Evolutionary conservation across 306 rosid species (phyloP).

Genomic region (Datisca glomerata): DNA sequence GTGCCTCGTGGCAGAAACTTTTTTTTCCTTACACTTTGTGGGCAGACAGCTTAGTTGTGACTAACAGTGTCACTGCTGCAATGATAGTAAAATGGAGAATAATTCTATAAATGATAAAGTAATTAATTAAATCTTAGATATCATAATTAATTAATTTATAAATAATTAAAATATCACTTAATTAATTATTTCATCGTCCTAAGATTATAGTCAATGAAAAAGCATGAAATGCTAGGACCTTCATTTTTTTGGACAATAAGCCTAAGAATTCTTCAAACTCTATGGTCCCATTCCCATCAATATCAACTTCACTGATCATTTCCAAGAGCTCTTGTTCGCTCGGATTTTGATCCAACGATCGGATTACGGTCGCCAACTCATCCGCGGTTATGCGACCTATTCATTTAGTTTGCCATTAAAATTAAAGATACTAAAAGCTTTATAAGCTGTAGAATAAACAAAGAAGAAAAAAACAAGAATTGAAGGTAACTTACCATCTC

Average conservation of each 20-base stretch:
- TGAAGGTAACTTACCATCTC: slow-evolving; percentile 72
- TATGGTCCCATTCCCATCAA: slow-evolving; percentile 76
- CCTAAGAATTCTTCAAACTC: slow-evolving; percentile 64
- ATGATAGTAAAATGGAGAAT: too few species aligned
- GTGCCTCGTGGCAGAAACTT: too few species aligned
- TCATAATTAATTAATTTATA: too few species aligned
- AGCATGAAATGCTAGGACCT: slow-evolving; percentile 37
- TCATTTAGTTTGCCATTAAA: too few species aligned
- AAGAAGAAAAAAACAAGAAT: not conserved
- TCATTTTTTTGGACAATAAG: slow-evolving; percentile 70
- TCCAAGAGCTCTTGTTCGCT: slow-evolving; percentile 75
- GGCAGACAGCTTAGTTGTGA: too few species aligned
- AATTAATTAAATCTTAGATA: too few species aligned
- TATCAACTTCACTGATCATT: slow-evolving; percentile 80
- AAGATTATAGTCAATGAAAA: too few species aligned
- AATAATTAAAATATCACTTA: too few species aligned
- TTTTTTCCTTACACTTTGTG: too few species aligned
- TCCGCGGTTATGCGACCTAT: slow-evolving; percentile 82
- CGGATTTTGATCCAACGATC: slow-evolving; percentile 74
- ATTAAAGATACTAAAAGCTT: not conserved
- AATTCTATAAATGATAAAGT: too few species aligned
- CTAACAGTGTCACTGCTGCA: too few species aligned
- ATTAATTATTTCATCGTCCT: not conserved
- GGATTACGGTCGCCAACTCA: slow-evolving; percentile 71
- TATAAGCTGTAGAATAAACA: not conserved